Evolutionary conservation across 2,329 filamentous ascomycete species (phyloP).

Genomic region (Colletotrichum salicis): DNA sequence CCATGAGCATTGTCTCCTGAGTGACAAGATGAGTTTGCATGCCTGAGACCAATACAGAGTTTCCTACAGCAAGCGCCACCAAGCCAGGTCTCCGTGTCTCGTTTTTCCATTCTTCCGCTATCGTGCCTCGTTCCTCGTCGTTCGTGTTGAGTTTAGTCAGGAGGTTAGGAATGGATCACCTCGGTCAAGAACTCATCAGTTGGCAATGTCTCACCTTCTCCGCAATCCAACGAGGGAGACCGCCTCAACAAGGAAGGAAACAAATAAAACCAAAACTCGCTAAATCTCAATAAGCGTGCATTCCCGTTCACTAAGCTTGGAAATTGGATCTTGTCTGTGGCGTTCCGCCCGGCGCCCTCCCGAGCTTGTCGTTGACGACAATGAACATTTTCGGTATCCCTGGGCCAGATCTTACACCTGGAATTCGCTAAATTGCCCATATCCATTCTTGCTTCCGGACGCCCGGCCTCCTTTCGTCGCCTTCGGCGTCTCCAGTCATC

Average conservation of each 20-base stretch:
- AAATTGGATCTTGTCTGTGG: slow-evolving; percentile 17
- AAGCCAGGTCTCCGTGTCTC: not conserved
- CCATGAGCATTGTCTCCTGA: slow-evolving; percentile 16
- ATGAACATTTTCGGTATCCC: slow-evolving; percentile 7
- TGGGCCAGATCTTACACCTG: not conserved
- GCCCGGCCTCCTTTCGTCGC: not conserved
- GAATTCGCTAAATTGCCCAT: not conserved
- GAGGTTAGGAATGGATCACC: slow-evolving; percentile 34
- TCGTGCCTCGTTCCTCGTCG: slow-evolving; percentile 3
- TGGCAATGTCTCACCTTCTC: slow-evolving; percentile 30
- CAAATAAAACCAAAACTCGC: not conserved
- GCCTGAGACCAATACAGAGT: not conserved
- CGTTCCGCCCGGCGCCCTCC: slow-evolving; percentile 22
- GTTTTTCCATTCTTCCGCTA: not conserved
- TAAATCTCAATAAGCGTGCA: slow-evolving; percentile 9
- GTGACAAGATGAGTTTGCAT: slow-evolving; percentile 29
- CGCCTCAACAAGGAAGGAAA: slow-evolving; percentile 7
- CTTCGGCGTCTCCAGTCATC: not conserved
- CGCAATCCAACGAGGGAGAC: slow-evolving; percentile 32
- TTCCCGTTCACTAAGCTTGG: slow-evolving; percentile 5
- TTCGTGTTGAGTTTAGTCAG: slow-evolving; percentile 1
- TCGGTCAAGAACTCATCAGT: slow-evolving; percentile 12
- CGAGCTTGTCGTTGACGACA: slow-evolving; percentile 16
- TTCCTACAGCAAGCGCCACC: not conserved
- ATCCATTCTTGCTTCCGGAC: not conserved